Evolutionary conservation across 768 basidiomycete species (phyloP), one percentile per base, ranked within the genome.

Genomic region (Calocybe indica): DNA sequence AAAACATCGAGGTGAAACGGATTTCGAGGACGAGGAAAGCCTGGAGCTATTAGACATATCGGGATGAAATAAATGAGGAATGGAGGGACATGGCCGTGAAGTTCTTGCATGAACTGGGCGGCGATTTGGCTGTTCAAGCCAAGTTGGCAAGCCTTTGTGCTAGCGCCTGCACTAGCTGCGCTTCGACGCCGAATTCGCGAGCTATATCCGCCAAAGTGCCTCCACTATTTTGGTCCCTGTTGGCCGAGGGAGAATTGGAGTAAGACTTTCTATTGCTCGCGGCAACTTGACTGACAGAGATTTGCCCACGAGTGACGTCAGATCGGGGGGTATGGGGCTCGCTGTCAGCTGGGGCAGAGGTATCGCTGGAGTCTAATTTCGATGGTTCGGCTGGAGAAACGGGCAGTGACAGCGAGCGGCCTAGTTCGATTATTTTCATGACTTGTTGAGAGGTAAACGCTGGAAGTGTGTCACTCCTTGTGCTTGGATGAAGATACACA

Each of bases 171-270:
- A 88, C 78, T 28, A 87, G 59, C 37, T 80, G 73, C 31, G 85
- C 69, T 46, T 85, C 81, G 14, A 88, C 72, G n/a, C 85, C 85
- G 51, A 87, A 87, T 61, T 88, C 86, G 54, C 72, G 73, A 15
- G 86, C 85, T n/a, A 88, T 72, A 15, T 75, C 73, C 40, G 72
- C 72, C 60, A 80, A 46, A 58, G 72, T 47, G 43, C 53, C 57
- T 42, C n/a, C 51, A 40, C 51, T 30, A 12, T 22, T 12, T 30
- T 12, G 8, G 31, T 43, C 5, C 10, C 31, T 5, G 41, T 55
- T 49, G 28, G 52, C 48, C 41, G 45, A 12, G 35, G 43, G 13
- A n/a, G 51, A 49, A 36, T 35, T 22, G 22, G 22, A 22, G 22
- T 22, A 22, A 22, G 22, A 22, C 22, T 22, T 22, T 22, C 22